These are phyloP conservation scores for Fomes fomentarius DNA, from an alignment of 1,284 basidiomycete genomes.

Conservation along the genomic window DNA sequence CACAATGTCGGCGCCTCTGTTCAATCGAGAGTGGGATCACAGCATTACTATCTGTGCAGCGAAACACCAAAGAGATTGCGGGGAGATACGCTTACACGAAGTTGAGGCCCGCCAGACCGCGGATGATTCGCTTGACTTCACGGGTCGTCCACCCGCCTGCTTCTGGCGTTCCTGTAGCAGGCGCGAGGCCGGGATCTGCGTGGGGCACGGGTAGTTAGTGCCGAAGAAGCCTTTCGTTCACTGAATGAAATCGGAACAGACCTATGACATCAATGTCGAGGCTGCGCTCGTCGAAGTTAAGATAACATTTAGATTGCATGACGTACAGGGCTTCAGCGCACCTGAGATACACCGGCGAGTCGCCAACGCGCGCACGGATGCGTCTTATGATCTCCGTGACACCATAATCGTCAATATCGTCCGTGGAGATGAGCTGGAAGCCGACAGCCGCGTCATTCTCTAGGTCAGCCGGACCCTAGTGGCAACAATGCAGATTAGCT, in stretches of 20 bases:
- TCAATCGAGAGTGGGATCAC: not conserved
- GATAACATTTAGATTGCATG: not conserved
- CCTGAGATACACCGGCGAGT: conserved; percentile 78
- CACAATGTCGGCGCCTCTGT: conserved; percentile 73
- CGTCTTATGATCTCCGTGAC: conserved; percentile 61
- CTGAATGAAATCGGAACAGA: conserved; percentile 37
- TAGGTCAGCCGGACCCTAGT: conserved; percentile 45
- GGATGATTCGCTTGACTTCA: conserved; percentile 78
- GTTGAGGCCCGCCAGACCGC: conserved; percentile 77
- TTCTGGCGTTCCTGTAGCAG: conserved; percentile 85
- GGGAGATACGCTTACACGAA: conserved; percentile 63
- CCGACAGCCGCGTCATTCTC: conserved; percentile 66
- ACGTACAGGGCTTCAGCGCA: conserved; percentile 36
- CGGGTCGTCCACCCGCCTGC: conserved; percentile 83
- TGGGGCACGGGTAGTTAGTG: not conserved
- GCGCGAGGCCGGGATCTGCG: conserved; percentile 76
- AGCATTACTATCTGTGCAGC: not conserved
- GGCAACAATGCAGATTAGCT: too few relatives aligned
- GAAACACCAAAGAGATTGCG: too few relatives aligned
- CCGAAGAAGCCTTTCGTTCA: too few relatives aligned
- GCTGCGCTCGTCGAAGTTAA: conserved; percentile 28
- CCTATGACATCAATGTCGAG: conserved; percentile 82
- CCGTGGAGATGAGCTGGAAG: conserved; percentile 72
- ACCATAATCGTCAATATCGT: conserved; percentile 77
- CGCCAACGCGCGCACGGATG: conserved; percentile 66